phyloP scores from a whole-genome alignment of 2,329 filamentous ascomycete genomes.

The Anthostomella pinea region DNA sequence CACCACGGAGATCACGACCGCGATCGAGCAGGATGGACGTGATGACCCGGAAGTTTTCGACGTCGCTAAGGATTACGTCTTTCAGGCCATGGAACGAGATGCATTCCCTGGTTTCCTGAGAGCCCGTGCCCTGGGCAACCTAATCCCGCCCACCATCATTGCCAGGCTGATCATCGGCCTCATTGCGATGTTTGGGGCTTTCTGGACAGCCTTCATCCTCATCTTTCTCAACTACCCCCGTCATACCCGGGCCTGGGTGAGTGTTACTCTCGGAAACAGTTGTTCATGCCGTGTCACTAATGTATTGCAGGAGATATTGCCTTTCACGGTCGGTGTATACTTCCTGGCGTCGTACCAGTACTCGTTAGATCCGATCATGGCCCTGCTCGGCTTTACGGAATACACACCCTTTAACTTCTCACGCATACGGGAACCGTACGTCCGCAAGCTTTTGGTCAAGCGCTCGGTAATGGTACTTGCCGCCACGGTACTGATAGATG shows the following conservation, averaged over 20 bases:
- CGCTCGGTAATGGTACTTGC: conserved; percentile 78
- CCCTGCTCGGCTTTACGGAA: conserved; percentile 86
- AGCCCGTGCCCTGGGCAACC: conserved; percentile 91
- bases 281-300: no score
- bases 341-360: conserved; percentile 90
- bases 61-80: conserved; percentile 96
- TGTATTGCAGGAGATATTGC: conserved; percentile 62
- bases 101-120: conserved; percentile 97
- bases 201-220: conserved; percentile 91
- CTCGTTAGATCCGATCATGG: conserved; percentile 87
- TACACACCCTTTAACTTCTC: conserved; percentile 95
- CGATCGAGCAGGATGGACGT: conserved; percentile 86
- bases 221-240: conserved; percentile 84
- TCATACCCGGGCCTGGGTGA: conserved; percentile 77
- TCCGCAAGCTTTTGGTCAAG: conserved; percentile 79
- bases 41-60: conserved; percentile 98
- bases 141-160: conserved; percentile 87
- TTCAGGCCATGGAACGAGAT: conserved; percentile 98
- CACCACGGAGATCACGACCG: conserved; percentile 76
- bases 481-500: conserved; percentile 72
- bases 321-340: conserved; percentile 90
- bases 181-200: conserved; percentile 81
- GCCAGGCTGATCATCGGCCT: conserved; percentile 82
- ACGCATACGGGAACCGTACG: conserved; percentile 83
- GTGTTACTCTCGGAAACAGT: conserved; percentile 39